Percentiles rank a stretch among this genome's conserved stretches.
phyloP scores from a whole-genome alignment of 352 stramenopile species.

The Phytophthora tentaculata region DNA sequence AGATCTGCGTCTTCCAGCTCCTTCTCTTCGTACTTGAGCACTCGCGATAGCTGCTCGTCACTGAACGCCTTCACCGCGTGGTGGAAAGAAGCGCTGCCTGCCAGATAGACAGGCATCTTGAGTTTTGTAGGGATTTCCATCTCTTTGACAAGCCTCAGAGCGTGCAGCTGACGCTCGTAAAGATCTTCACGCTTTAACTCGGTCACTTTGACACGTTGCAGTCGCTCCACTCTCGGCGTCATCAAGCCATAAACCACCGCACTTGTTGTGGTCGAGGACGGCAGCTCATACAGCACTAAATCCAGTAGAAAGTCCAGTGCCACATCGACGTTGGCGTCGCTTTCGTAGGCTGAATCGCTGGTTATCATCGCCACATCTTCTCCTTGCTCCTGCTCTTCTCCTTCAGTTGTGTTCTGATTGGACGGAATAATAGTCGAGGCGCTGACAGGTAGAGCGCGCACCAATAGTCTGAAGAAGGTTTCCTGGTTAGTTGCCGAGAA shows the following conservation, averaged over 20 bases:
- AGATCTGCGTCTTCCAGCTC: slow-evolving; percentile 49
- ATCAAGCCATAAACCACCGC: slow-evolving; percentile 49
- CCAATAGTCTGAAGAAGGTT: slow-evolving; percentile 65
- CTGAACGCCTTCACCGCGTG: slow-evolving; percentile 74
- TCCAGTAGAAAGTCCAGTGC: slow-evolving; percentile 80
- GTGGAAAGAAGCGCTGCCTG: slow-evolving; percentile 63
- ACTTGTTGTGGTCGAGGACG: slow-evolving; percentile 8
- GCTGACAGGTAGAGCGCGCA: slow-evolving; percentile 54
- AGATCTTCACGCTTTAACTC: slow-evolving; percentile 52
- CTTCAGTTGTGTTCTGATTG: background rate
- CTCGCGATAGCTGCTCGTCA: slow-evolving; percentile 66
- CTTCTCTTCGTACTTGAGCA: slow-evolving; percentile 65
- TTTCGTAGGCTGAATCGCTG: slow-evolving; percentile 15
- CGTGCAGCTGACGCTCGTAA: slow-evolving; percentile 67
- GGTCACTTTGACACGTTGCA: slow-evolving; percentile 52
- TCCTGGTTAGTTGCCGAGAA: slow-evolving; percentile 59
- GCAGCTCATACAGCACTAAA: slow-evolving; percentile 62
- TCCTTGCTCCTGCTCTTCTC: background rate
- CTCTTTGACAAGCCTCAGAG: slow-evolving; percentile 70
- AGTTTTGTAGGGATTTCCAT: slow-evolving; percentile 40
- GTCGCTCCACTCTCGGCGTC: slow-evolving; percentile 51
- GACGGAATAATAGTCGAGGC: slow-evolving; percentile 27
- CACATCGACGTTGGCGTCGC: slow-evolving; percentile 42
- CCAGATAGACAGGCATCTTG: slow-evolving; percentile 63
- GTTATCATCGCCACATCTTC: background rate